phyloP scores from a whole-genome alignment of 1,139 yeast genomes.

The Ogataea hybrid region DNA sequence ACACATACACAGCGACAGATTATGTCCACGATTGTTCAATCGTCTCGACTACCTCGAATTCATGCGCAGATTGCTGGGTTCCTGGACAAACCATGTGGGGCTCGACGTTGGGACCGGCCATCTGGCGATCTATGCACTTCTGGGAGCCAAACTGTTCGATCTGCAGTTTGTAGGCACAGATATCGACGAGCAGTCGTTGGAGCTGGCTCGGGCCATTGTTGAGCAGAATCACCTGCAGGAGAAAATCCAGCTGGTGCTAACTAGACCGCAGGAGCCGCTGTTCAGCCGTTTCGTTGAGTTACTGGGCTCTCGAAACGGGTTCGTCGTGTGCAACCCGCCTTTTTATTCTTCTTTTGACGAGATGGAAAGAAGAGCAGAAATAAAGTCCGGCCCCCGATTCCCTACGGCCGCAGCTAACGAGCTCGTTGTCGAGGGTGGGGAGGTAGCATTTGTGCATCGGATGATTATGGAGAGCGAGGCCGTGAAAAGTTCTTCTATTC shows the following conservation, averaged over 20 bases:
- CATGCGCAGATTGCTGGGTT: slow-evolving; percentile 14
- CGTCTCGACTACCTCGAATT: slow-evolving; percentile 28
- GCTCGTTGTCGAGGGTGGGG: slow-evolving; percentile 41
- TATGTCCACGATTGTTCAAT: slow-evolving; percentile 33
- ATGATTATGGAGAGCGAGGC: slow-evolving; percentile 34
- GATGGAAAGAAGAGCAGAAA: slow-evolving; percentile 22
- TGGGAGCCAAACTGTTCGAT: slow-evolving; percentile 27
- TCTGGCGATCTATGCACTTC: slow-evolving; percentile 40
- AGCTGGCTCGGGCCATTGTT: slow-evolving; percentile 27
- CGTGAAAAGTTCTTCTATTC: slow-evolving; percentile 9
- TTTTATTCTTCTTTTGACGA: slow-evolving; percentile 38
- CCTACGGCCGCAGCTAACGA: slow-evolving; percentile 34
- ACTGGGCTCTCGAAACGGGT: slow-evolving; percentile 14
- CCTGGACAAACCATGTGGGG: slow-evolving; percentile 12
- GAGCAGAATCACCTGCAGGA: slow-evolving; percentile 23
- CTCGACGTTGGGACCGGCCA: slow-evolving; percentile 42
- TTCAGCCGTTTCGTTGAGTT: slow-evolving; percentile 4
- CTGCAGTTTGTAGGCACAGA: slow-evolving; percentile 37
- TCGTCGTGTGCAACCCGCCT: slow-evolving; percentile 47
- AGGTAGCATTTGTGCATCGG: slow-evolving; percentile 34
- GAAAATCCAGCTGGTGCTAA: slow-evolving; percentile 12
- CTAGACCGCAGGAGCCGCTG: slow-evolving; percentile 11
- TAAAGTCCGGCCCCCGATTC: slow-evolving; percentile 12
- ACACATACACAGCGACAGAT: slow-evolving; percentile 14
- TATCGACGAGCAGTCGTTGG: slow-evolving; percentile 33